Conservation (phyloP, 2,329 filamentous ascomycete species). For the Incumbomyces lentus region DNA sequence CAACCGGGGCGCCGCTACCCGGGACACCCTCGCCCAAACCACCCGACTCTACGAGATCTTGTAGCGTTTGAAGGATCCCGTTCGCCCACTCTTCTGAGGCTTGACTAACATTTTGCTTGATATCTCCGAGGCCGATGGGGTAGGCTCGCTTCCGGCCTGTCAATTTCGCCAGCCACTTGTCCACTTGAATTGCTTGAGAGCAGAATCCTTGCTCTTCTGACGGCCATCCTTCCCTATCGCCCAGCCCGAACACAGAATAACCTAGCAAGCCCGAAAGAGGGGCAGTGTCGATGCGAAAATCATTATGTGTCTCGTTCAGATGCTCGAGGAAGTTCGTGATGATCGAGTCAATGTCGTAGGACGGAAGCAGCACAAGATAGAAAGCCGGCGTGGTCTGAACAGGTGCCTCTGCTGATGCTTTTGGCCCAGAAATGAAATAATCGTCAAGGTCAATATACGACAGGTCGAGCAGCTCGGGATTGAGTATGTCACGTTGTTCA, state of each 20-base stretch:
- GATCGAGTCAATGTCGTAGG: conserved; percentile 91
- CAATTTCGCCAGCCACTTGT: conserved; percentile 95
- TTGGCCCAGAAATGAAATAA: conserved; percentile 72
- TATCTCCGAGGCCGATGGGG: conserved; percentile 78
- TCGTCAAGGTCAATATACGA: conserved; percentile 87
- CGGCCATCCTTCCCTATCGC: conserved; percentile 85
- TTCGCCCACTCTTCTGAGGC: conserved; percentile 66
- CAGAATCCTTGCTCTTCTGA: conserved; percentile 86
- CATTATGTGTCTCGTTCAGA: conserved; percentile 83
- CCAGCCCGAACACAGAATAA: conserved; percentile 90
- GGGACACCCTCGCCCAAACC: conserved; percentile 56
- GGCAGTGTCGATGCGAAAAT: conserved; percentile 89
- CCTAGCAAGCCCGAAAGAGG: conserved; percentile 67
- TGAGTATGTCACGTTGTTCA: conserved; percentile 27
- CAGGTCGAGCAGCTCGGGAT: conserved; percentile 63
- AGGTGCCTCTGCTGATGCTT: conserved; percentile 24
- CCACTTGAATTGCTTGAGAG: conserved; percentile 78
- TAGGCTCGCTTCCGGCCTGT: conserved; percentile 78
- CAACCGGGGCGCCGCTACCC: conserved; percentile 71
- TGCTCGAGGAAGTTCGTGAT: conserved; percentile 80
- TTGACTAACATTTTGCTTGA: conserved; percentile 59
- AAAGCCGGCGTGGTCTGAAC: conserved; percentile 38
- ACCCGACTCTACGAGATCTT: conserved; percentile 44
- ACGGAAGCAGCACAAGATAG: conserved; percentile 77
- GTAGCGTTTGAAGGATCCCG: conserved; percentile 63